Conservation (phyloP, 805 yeast species). For the Blastobotrys chiropterorum region DNA sequence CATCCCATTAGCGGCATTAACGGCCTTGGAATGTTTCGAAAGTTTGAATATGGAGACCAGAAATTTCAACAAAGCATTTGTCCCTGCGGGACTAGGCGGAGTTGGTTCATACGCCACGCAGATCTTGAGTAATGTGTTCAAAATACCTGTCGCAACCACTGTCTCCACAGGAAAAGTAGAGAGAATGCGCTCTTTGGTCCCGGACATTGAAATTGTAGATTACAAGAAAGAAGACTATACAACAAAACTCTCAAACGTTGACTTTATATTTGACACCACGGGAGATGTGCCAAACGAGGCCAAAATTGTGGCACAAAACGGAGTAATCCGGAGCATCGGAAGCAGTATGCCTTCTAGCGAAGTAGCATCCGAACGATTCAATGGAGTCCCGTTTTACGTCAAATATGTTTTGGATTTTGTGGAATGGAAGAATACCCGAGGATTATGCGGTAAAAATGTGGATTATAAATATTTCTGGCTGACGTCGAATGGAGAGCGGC, state of each 20-base stretch:
- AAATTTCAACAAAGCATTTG: conserved; percentile 14
- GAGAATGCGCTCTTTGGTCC: conserved; percentile 12
- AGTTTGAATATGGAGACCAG: conserved; percentile 4
- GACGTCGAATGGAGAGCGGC: conserved; percentile 2
- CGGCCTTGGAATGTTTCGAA: conserved; percentile 16
- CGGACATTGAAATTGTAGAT: conserved; percentile 20
- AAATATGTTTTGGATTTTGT: conserved; percentile 1
- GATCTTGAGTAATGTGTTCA: conserved; percentile 20
- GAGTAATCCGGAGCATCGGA: conserved; percentile 13
- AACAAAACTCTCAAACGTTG: conserved; percentile 15
- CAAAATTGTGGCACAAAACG: conserved; percentile 14
- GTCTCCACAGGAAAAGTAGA: conserved; percentile 20
- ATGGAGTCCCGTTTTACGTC: conserved; percentile 1
- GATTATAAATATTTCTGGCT: conserved; percentile 8
- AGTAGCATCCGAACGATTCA: neutral
- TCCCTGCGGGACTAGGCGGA: conserved; percentile 17
- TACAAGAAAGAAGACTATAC: conserved; percentile 18
- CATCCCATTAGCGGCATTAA: conserved; percentile 17
- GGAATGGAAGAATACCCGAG: neutral
- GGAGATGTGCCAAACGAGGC: conserved; percentile 13
- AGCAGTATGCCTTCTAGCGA: conserved; percentile 10
- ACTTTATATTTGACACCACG: conserved; percentile 18
- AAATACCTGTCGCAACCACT: conserved; percentile 18
- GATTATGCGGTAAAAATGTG: conserved; percentile 10
- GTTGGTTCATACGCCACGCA: conserved; percentile 19